Percentiles rank a stretch among this genome's conserved stretches.
phyloP scores from a whole-genome alignment of 768 basidiomycete genomes.

The Kwoniella europaea region DNA sequence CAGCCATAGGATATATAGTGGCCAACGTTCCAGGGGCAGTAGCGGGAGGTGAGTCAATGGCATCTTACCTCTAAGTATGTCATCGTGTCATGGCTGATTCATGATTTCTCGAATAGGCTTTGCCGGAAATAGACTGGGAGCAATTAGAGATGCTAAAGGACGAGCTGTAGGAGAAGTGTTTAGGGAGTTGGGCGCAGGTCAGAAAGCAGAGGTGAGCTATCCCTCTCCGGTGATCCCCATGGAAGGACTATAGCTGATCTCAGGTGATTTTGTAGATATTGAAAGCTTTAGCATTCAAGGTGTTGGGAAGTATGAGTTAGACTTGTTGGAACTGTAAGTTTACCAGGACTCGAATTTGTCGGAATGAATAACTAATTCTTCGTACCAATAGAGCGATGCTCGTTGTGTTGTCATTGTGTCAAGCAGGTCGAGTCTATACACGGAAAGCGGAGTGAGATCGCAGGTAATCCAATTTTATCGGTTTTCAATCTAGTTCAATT shows the following conservation, averaged over 20 bases:
- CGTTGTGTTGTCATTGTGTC: too few species aligned
- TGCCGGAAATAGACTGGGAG: constrained; percentile 88
- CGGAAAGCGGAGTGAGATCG: too few species aligned
- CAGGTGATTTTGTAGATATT: constrained; percentile 65
- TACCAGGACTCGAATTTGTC: too few species aligned
- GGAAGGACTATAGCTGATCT: constrained; percentile 20
- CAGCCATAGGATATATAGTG: constrained; percentile 65
- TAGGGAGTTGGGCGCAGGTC: constrained; percentile 70
- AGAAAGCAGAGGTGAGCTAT: constrained; percentile 80
- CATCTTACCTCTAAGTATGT: too few species aligned
- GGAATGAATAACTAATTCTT: too few species aligned
- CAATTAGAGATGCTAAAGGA: constrained; percentile 88
- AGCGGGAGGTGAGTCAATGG: too few species aligned
- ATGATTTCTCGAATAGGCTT: constrained; percentile 59
- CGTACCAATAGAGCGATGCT: too few species aligned
- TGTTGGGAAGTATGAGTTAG: constrained; percentile 67
- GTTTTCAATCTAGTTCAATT: not conserved
- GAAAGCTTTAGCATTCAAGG: constrained; percentile 79
- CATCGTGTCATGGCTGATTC: too few species aligned
- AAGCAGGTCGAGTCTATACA: not conserved
- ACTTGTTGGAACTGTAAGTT: too few species aligned
- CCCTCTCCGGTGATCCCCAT: not conserved
- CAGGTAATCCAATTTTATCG: too few species aligned
- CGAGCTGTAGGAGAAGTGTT: constrained; percentile 92
- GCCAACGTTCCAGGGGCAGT: constrained; percentile 86